Evolutionary conservation across 2,329 filamentous ascomycete species (phyloP).

Genomic region (Fusarium poae): DNA sequence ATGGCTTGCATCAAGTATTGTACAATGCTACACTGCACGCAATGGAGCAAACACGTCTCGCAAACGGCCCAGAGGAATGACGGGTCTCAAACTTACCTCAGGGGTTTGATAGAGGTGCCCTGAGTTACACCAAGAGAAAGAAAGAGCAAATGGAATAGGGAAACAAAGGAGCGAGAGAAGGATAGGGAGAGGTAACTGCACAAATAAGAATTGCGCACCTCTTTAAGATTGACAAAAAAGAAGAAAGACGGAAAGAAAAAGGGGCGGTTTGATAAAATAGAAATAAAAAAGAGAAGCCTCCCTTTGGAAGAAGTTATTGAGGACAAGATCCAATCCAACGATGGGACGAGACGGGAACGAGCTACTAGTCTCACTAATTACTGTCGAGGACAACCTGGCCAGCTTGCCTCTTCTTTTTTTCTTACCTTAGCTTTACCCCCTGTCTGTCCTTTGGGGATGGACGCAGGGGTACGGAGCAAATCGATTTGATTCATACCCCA

Average conservation of each 20-base stretch:
- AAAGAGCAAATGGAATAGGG: slow-evolving; percentile 33
- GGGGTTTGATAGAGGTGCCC: slow-evolving; percentile 33
- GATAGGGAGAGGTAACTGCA: slow-evolving; percentile 30
- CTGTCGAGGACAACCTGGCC: slow-evolving; percentile 48
- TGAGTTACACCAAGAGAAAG: slow-evolving; percentile 24
- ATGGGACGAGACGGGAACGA: background rate
- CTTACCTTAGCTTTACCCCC: slow-evolving; percentile 15
- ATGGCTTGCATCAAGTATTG: background rate
- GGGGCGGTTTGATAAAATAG: slow-evolving; percentile 25
- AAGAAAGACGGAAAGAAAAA: slow-evolving; percentile 32
- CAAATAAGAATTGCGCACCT: slow-evolving; percentile 41
- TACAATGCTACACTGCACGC: background rate
- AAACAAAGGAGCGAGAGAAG: slow-evolving; percentile 46
- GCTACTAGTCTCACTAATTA: slow-evolving; percentile 13
- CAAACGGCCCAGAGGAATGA: slow-evolving; percentile 27
- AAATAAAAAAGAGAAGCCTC: slow-evolving; percentile 34
- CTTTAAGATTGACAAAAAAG: slow-evolving; percentile 18
- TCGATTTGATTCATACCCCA: slow-evolving; percentile 16
- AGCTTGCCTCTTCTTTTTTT: slow-evolving; percentile 38
- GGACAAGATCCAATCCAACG: slow-evolving; percentile 19
- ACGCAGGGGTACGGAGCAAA: slow-evolving; percentile 40
- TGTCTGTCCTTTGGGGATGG: slow-evolving; percentile 30
- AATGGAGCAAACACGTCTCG: slow-evolving; percentile 28
- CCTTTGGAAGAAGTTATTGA: slow-evolving; percentile 43
- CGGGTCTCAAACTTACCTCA: slow-evolving; percentile 45